Conservation (phyloP, 129 eudicot species). For the Flaveria brownii region DNA sequence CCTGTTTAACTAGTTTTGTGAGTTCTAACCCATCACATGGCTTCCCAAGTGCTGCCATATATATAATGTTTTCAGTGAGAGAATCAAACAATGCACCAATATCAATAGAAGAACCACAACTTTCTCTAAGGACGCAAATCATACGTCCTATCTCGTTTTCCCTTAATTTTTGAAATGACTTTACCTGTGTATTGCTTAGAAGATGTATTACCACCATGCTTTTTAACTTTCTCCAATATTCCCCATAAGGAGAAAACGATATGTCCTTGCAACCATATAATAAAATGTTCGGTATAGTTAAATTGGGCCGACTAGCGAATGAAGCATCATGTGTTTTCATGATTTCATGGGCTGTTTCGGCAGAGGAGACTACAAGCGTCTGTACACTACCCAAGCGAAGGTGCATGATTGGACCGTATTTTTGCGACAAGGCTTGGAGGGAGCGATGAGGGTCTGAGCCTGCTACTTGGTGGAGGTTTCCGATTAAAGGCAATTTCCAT, state of each 20-base stretch:
- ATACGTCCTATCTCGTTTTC: slow-evolving; percentile 2
- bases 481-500: neutral
- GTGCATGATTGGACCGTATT: slow-evolving; percentile 18
- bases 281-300: neutral
- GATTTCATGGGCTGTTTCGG: slow-evolving; percentile 20
- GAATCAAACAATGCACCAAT: slow-evolving; percentile 14
- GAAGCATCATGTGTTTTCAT: slow-evolving; percentile 12
- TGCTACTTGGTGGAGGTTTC: slow-evolving; percentile 21
- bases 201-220: slow-evolving; percentile 9
- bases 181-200: slow-evolving; percentile 15
- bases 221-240: slow-evolving; percentile 6
- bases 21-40: slow-evolving; percentile 14
- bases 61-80: neutral
- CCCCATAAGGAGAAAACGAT: slow-evolving; percentile 12
- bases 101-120: neutral
- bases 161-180: slow-evolving; percentile 10
- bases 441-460: slow-evolving; percentile 20
- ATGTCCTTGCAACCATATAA: slow-evolving; percentile 24
- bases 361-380: slow-evolving; percentile 8
- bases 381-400: slow-evolving; percentile 10
- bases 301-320: slow-evolving; percentile 10
- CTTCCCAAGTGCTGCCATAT: slow-evolving; percentile 14
- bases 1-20: neutral
- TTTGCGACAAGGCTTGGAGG: slow-evolving; percentile 9
- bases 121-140: slow-evolving; percentile 1